These are phyloP conservation scores for Hanseniaspora clermontiae DNA, from an alignment of 805 yeast genomes.

Conservation along the genomic window DNA sequence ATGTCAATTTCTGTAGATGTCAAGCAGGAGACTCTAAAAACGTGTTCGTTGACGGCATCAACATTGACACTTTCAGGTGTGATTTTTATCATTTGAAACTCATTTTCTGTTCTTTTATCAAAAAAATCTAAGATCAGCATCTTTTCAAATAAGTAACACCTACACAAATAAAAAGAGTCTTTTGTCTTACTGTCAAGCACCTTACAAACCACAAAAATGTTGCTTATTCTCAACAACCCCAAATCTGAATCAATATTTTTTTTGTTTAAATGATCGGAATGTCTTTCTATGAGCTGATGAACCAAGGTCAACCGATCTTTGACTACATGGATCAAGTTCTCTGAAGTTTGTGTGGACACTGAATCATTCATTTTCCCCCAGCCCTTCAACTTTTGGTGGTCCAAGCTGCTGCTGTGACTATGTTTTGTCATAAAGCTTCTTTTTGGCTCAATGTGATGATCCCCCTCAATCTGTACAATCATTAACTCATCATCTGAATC, in stretches of 20 bases:
- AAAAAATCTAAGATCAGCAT: constrained; percentile 6
- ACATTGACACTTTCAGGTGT: constrained; percentile 20
- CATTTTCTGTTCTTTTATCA: not conserved
- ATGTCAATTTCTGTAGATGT: constrained; percentile 16
- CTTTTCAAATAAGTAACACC: constrained; percentile 28
- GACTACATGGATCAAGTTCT: constrained; percentile 16
- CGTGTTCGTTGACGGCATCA: constrained; percentile 16
- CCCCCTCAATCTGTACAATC: constrained; percentile 7
- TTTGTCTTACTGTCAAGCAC: constrained; percentile 17
- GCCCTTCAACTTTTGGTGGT: not conserved
- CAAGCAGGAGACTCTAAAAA: constrained; percentile 18
- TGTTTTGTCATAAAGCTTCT: not conserved
- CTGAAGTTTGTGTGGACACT: not conserved
- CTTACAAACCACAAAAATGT: constrained; percentile 25
- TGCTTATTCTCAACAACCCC: constrained; percentile 30
- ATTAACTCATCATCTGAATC: constrained; percentile 6
- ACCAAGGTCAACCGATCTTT: constrained; percentile 21
- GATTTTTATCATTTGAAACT: not conserved
- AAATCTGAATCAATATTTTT: constrained; percentile 24
- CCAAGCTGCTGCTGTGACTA: not conserved
- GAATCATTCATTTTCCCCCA: not conserved
- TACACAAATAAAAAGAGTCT: constrained; percentile 20
- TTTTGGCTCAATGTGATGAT: not conserved
- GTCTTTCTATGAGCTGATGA: constrained; percentile 19
- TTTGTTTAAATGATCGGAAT: constrained; percentile 18